Evolutionary conservation across 2,329 filamentous ascomycete genomes (phyloP).

Genomic region (Rachicladosporium sp.): DNA sequence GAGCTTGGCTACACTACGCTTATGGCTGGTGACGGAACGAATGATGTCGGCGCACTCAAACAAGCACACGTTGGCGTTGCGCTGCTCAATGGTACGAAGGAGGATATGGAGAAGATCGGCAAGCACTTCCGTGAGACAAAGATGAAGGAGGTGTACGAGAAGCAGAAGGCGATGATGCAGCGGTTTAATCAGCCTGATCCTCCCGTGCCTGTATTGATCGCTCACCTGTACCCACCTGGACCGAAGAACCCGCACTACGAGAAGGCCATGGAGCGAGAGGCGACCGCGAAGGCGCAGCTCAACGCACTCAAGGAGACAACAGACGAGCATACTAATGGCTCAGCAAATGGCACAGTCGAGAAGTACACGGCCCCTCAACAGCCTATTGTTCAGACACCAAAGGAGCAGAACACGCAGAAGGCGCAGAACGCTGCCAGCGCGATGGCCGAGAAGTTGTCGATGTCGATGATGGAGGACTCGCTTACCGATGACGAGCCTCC

Average conservation of each 20-base stretch:
- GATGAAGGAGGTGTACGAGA: slow-evolving; percentile 98
- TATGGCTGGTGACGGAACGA: slow-evolving; percentile 97
- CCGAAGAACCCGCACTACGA: slow-evolving; percentile 86
- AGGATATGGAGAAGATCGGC: slow-evolving; percentile 81
- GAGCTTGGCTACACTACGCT: slow-evolving; percentile 95
- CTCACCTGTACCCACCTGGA: slow-evolving; percentile 86
- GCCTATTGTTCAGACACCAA: slow-evolving; percentile 24
- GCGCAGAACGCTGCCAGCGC: slow-evolving; percentile 59
- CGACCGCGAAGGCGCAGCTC: slow-evolving; percentile 58
- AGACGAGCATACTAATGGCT: slow-evolving; percentile 35
- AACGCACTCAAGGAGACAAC: slow-evolving; percentile 35
- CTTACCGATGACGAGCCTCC: slow-evolving; percentile 83
- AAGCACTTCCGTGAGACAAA: slow-evolving; percentile 89
- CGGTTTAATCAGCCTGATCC: slow-evolving; percentile 88
- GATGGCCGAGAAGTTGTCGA: slow-evolving; percentile 75
- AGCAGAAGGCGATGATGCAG: slow-evolving; percentile 82
- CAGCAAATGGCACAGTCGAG: slow-evolving; percentile 14
- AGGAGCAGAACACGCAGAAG: slow-evolving; percentile 42
- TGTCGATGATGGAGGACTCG: slow-evolving; percentile 80
- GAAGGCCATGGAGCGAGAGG: slow-evolving; percentile 80
- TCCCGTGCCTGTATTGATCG: slow-evolving; percentile 85
- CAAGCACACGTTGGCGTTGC: slow-evolving; percentile 96
- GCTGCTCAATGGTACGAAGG: slow-evolving; percentile 82
- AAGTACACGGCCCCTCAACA: slow-evolving; percentile 15
- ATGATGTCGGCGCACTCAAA: slow-evolving; percentile 94